Conservation (phyloP, 805 yeast genomes). For the Yarrowia alimentaria region DNA sequence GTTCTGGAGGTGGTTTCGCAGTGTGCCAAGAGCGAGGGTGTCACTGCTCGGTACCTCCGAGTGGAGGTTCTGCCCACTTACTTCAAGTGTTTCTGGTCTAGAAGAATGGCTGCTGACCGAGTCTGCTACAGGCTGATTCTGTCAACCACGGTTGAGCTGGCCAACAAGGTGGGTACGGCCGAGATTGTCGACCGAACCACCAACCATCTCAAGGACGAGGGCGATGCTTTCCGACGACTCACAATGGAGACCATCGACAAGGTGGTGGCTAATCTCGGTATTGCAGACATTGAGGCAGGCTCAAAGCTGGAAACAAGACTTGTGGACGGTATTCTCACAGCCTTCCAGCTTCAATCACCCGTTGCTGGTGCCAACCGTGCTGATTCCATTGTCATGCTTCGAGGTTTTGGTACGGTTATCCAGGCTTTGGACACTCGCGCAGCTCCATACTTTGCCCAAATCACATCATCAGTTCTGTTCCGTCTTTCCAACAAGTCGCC, state of each 20-base stretch:
- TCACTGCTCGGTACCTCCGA: conserved; percentile 49
- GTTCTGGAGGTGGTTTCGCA: conserved; percentile 66
- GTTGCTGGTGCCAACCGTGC: conserved; percentile 29
- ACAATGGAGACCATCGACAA: conserved; percentile 66
- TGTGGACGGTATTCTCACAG: conserved; percentile 71
- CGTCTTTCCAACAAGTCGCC: conserved; percentile 70
- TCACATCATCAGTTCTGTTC: conserved; percentile 68
- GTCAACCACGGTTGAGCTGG: conserved; percentile 66
- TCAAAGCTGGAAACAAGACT: conserved; percentile 57
- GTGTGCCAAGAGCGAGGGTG: conserved; percentile 60
- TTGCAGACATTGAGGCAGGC: conserved; percentile 56
- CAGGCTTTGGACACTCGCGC: conserved; percentile 61
- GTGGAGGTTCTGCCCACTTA: conserved; percentile 59
- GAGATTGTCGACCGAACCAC: conserved; percentile 58
- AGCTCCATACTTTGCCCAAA: conserved; percentile 68
- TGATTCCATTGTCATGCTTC: conserved; percentile 55
- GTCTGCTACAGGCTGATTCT: conserved; percentile 60
- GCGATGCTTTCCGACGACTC: conserved; percentile 78
- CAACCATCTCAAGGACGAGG: conserved; percentile 68
- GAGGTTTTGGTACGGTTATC: conserved; percentile 64
- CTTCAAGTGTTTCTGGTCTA: conserved; percentile 73
- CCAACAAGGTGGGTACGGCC: conserved; percentile 65
- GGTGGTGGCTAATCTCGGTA: conserved; percentile 51
- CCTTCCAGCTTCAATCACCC: conserved; percentile 72
- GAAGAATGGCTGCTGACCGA: conserved; percentile 61